Conservation (phyloP, 345 rosid species). For the Citrus medica region DNA sequence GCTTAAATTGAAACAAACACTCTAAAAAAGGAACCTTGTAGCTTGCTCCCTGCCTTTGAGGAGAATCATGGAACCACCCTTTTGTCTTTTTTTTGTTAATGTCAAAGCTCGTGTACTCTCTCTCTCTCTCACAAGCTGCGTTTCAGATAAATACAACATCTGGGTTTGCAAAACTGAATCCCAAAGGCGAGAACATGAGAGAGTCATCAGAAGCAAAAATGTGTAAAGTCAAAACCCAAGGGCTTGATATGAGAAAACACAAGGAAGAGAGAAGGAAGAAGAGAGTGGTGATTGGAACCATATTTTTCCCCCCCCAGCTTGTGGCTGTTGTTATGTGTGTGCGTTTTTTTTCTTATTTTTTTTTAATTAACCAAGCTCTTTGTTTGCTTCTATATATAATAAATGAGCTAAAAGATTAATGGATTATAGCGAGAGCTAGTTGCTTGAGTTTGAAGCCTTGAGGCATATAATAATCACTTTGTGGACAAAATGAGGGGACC, state of each 20-base stretch:
- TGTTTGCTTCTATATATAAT: too few relatives aligned
- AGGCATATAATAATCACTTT: too few relatives aligned
- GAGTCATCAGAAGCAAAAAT: background rate
- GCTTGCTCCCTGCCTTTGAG: too few relatives aligned
- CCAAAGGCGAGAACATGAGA: background rate
- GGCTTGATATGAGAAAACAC: background rate
- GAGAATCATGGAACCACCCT: too few relatives aligned
- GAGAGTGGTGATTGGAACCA: background rate
- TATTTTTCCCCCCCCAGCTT: background rate
- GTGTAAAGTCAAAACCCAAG: background rate
- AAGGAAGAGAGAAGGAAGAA: background rate
- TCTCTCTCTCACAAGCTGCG: background rate
- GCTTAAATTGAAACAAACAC: too few relatives aligned
- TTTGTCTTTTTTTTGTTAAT: too few relatives aligned
- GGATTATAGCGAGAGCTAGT: too few relatives aligned
- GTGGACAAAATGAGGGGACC: too few relatives aligned
- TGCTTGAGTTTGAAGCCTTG: too few relatives aligned
- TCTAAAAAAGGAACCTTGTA: too few relatives aligned
- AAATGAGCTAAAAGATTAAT: too few relatives aligned
- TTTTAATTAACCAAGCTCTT: background rate
- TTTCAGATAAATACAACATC: background rate
- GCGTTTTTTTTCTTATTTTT: background rate
- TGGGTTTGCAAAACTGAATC: background rate
- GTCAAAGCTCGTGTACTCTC: background rate
- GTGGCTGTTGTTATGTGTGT: background rate